Evolutionary conservation across 129 eudicot species (phyloP).

Genomic region (Flaveria ramosissima): DNA sequence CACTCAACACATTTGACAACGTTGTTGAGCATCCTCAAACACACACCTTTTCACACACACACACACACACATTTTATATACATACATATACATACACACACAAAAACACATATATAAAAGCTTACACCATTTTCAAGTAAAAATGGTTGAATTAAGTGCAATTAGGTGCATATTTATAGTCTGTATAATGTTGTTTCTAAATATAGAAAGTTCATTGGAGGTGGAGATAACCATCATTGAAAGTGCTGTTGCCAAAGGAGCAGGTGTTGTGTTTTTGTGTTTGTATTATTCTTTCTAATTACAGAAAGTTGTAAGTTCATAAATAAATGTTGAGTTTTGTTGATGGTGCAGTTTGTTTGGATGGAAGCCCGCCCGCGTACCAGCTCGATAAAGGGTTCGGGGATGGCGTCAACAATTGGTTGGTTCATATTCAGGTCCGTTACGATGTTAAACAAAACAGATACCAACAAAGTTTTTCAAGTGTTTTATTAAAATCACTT

Average conservation of each 20-base stretch:
- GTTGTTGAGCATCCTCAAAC: conserved; percentile 11
- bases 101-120: background rate
- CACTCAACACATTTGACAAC: background rate
- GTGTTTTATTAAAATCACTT: too few relatives aligned
- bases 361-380: conserved; percentile 64
- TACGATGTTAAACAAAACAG: background rate
- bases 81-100: too few relatives aligned
- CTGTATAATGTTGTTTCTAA: conserved; percentile 25
- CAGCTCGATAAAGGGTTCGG: conserved; percentile 48
- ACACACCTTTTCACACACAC: conserved; percentile 12
- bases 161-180: conserved; percentile 12
- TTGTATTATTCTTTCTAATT: background rate
- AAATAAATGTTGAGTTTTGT: background rate
- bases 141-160: conserved; percentile 12
- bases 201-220: conserved; percentile 24
- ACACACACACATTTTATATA: background rate
- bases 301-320: background rate
- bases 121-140: conserved; percentile 1
- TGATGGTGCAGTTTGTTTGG: conserved; percentile 53
- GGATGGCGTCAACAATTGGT: conserved; percentile 50
- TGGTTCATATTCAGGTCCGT: conserved; percentile 58
- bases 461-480: too few relatives aligned
- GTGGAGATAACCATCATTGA: conserved; percentile 31
- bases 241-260: conserved; percentile 47
- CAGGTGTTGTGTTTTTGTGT: conserved; percentile 30